phyloP scores from a whole-genome alignment of 225 moss, liverwort and hornwort species.

The Antitrichia curtipendula region DNA sequence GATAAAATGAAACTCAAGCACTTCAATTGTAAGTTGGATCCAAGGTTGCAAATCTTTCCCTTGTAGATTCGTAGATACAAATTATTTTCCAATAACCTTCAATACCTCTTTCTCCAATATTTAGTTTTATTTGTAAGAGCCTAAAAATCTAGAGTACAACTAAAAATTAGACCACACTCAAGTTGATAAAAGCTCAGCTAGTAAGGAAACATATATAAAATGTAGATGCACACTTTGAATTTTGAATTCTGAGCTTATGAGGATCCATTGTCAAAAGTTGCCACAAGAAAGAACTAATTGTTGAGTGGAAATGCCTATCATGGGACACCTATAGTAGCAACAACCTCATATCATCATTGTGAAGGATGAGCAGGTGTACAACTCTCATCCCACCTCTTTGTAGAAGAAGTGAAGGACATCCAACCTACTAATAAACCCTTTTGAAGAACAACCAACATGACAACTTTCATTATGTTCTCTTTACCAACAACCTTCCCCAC shows the following conservation, averaged over 20 bases:
- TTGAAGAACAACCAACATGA: too few species aligned
- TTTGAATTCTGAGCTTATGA: background rate
- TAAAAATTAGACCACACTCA: background rate
- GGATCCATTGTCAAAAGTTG: background rate
- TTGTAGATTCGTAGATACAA: background rate
- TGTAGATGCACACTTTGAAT: background rate
- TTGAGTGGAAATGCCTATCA: background rate
- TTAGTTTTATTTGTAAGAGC: background rate
- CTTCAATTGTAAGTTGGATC: background rate
- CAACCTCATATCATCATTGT: too few species aligned
- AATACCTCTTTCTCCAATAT: background rate
- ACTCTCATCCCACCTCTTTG: too few species aligned
- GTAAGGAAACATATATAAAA: background rate
- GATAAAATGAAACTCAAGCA: background rate
- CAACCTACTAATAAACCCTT: too few species aligned
- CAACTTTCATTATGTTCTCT: too few species aligned
- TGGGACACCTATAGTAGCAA: rapidly evolving
- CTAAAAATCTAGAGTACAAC: background rate
- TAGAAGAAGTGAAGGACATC: too few species aligned
- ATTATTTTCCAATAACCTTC: background rate
- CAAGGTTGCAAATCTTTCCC: background rate
- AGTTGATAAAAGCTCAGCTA: background rate
- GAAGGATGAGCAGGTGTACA: rapidly evolving
- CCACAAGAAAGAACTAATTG: background rate
- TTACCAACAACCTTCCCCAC: too few species aligned